Base-by-base conservation (phyloP, 306 rosid species). In the Notholithocarpus densiflorus region DNA sequence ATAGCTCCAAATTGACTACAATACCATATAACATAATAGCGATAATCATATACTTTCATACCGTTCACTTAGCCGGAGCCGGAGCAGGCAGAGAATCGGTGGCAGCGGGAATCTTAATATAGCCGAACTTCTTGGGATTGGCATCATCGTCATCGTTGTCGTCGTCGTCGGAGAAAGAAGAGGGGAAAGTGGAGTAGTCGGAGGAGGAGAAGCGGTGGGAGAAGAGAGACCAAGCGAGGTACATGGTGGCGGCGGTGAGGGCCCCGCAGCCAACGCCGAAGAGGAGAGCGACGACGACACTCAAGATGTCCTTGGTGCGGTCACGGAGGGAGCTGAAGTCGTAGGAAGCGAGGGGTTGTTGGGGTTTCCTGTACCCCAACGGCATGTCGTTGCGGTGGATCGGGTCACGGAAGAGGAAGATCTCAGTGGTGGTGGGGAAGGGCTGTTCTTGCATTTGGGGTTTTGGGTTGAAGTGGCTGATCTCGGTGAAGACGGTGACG, bases 191-290 rank as follows among this genome's bases (percentile, higher is more conserved):
- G 84, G 45, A 40, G 57, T 66, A 29, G 8, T 83, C 89, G 51
- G 45, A 79, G 26, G 37, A 68, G 51, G 45, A 79, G 26, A 68
- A 68, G 79, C 89, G 90, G 56, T 68, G 59, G 76, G 90, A 32
- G 85, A 88, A 86, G 71, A 92, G 84, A 5, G 96, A 90, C 90
- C 93, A 92, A 18, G 87, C 94, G 62, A 95, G 75, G 86, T 92
- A 95, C 97, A 95, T 81, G 77, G 97, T 87, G 31, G 97, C 97
- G 29, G 97, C 94, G 14, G 94, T 87, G 77, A 95, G 94, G 31
- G 97, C 95, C 1, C 98, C 98, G 68, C 97, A 91, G 15, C 94
- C 94, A n/a, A 91, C 89, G 45, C 98, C 98, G 75, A 95, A 92
- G 56, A 95, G 96, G 70, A 95, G 68, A 29, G 97, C 97, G 23